Conservation (phyloP, 2,329 filamentous ascomycete species). For the Aspergillus persii region DNA sequence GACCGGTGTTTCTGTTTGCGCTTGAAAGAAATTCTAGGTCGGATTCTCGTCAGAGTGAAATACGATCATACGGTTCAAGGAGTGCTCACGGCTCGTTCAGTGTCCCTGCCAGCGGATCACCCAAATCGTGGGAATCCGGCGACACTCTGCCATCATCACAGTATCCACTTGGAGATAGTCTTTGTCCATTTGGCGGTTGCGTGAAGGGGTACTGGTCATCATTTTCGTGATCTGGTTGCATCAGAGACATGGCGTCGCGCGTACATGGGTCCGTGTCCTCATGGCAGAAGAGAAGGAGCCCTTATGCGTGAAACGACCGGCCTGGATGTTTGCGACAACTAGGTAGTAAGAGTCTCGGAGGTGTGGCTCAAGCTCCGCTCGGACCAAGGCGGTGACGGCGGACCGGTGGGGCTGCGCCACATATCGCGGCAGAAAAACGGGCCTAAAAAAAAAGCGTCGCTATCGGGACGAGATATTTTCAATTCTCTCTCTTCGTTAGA, state of each 20-base stretch:
- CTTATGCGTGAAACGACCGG: slow-evolving; percentile 9
- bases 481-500: slow-evolving; percentile 3
- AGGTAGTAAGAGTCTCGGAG: slow-evolving; percentile 13
- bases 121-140: slow-evolving; percentile 4
- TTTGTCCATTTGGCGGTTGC: slow-evolving; percentile 11
- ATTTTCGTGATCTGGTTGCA: slow-evolving; percentile 19
- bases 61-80: neutral
- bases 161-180: slow-evolving; percentile 17
- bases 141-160: slow-evolving; percentile 19
- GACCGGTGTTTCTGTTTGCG: slow-evolving; percentile 42
- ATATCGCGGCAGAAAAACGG: slow-evolving; percentile 22
- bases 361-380: slow-evolving; percentile 28
- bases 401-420: slow-evolving; percentile 27
- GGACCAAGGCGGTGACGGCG: slow-evolving; percentile 28
- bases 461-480: slow-evolving; percentile 12
- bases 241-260: slow-evolving; percentile 29
- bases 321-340: slow-evolving; percentile 10
- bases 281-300: slow-evolving; percentile 12
- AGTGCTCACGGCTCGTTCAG: slow-evolving; percentile 35
- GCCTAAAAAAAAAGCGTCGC: slow-evolving; percentile 32
- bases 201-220: slow-evolving; percentile 15
- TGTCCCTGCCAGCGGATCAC: slow-evolving; percentile 30
- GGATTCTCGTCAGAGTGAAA: slow-evolving; percentile 3
- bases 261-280: slow-evolving; percentile 18
- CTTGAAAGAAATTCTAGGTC: slow-evolving; percentile 41